phyloP scores from a whole-genome alignment of 2,329 filamentous ascomycete species.

The Colletotrichum melonis region DNA sequence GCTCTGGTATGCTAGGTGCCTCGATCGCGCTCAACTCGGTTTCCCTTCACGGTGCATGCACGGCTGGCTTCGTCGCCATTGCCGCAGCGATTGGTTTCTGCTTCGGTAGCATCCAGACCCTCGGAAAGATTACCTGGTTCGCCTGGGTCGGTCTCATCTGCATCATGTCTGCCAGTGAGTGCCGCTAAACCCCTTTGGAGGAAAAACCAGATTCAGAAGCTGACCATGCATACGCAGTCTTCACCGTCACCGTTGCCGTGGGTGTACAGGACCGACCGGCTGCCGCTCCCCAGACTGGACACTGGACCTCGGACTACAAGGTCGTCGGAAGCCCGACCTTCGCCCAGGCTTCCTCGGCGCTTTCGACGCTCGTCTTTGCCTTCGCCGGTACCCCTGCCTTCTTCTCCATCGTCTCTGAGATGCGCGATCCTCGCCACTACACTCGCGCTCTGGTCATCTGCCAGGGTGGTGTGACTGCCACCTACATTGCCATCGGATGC shows the following conservation, averaged over 20 bases:
- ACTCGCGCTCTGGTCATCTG: conserved; percentile 43
- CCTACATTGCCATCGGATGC: conserved; percentile 47
- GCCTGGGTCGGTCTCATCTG: conserved; percentile 45
- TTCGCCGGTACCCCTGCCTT: conserved; percentile 51
- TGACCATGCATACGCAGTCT: conserved; percentile 29
- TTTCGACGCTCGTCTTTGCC: conserved; percentile 50
- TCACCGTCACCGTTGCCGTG: conserved; percentile 45
- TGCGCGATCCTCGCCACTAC: conserved; percentile 46
- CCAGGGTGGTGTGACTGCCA: conserved; percentile 43
- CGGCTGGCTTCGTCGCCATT: conserved; percentile 52
- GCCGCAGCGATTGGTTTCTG: conserved; percentile 44
- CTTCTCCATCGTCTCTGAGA: conserved; percentile 48
- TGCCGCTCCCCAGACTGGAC: conserved; percentile 37
- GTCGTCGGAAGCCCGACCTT: conserved; percentile 70
- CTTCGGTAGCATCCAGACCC: conserved; percentile 46
- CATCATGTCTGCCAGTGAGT: conserved; percentile 43
- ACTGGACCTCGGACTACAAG: conserved; percentile 45
- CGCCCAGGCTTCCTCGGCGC: conserved; percentile 55
- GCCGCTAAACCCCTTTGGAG: neutral
- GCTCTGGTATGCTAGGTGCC: conserved; percentile 54
- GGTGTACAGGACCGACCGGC: conserved; percentile 44
- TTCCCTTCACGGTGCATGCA: conserved; percentile 52
- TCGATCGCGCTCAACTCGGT: conserved; percentile 55
- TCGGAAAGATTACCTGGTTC: conserved; percentile 47
- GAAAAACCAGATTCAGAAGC: neutral